Conservation (phyloP, 2,329 filamentous ascomycete species). For the Geosmithia putterillii region DNA sequence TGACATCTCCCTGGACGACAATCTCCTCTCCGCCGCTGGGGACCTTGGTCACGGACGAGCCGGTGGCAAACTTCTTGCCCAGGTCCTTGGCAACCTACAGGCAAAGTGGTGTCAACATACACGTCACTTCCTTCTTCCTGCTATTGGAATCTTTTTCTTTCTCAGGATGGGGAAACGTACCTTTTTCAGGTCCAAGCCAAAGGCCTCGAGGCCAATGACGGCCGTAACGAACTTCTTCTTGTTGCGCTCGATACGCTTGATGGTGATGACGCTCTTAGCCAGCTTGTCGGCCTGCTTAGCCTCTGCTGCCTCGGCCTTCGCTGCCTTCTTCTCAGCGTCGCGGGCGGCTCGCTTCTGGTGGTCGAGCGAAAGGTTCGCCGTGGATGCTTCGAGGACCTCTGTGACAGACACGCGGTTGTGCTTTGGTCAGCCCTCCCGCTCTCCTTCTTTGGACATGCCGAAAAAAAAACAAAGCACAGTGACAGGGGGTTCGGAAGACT, state of each 20-base stretch:
- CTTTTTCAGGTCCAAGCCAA: slow-evolving; percentile 90
- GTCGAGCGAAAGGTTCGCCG: slow-evolving; percentile 75
- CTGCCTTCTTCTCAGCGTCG: slow-evolving; percentile 92
- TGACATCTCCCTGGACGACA: slow-evolving; percentile 93
- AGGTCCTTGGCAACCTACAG: slow-evolving; percentile 72
- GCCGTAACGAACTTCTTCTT: slow-evolving; percentile 96
- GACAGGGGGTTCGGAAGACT: slow-evolving; percentile 7
- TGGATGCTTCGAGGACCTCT: slow-evolving; percentile 75
- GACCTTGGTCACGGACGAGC: slow-evolving; percentile 81
- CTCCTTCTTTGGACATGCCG: too few relatives aligned
- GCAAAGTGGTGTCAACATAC: neutral
- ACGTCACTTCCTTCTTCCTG: neutral
- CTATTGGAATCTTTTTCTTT: neutral
- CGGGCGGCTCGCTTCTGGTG: slow-evolving; percentile 92
- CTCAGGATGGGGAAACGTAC: slow-evolving; percentile 13
- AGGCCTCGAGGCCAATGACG: slow-evolving; percentile 79
- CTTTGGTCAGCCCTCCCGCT: too few relatives aligned
- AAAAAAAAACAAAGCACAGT: neutral
- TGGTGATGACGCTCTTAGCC: slow-evolving; percentile 69
- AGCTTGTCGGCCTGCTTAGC: slow-evolving; percentile 73
- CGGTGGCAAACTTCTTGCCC: slow-evolving; percentile 97
- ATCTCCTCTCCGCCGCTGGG: slow-evolving; percentile 86
- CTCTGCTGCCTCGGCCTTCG: slow-evolving; percentile 82
- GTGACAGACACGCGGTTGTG: slow-evolving; percentile 5
- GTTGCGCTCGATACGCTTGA: slow-evolving; percentile 96